Base-by-base conservation (phyloP, 192 early-diverging fungal species). In the Jimgerdemannia lactiflua region DNA sequence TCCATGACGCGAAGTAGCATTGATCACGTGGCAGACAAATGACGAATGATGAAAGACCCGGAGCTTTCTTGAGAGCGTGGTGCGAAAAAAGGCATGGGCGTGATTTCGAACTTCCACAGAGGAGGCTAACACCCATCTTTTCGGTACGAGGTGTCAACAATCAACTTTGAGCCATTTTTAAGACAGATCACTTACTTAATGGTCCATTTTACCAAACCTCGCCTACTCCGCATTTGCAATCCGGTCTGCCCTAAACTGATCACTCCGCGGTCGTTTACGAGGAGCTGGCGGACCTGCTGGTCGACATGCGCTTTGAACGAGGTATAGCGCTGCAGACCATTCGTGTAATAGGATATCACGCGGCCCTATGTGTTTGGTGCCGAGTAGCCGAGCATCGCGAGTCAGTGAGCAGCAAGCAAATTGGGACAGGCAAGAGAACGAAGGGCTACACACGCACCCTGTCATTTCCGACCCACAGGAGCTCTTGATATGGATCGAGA, bases 381-480 rank as follows among this genome's bases (percentile, higher is more conserved):
- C 78, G 66, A 20, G 59, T 67, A 29, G 75, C 49, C 39, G 73
- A 68, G 29, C 43, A 59, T 8, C 29, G 43, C 43, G 68, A 29
- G 29, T 70, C 43, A 49, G 49, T 44, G 66, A 71, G 19, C 18
- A 70, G 70, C 71, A 69, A 49, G 43, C 54, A 11, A 44, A 19
- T 72, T 10, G 65, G 43, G 63, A 4, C 10, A 42, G 42, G 10
- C 10, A 42, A 43, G 10, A 49, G n/a, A 63, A 64, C 65, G 3
- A 4, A n/a, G 69, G 29, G 0, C 29, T 29, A 29, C 29, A 11
- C 1, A 67, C 69, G 85, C 85, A 96, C 94, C 76, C 91, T 91
- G 66, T 92, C 92, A 76, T 94, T 92, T 70, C 95, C 97, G 3
- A 89, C 79, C 92, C 95, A 98, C 68, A 99, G 63, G 4, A 97